Evolutionary conservation across 2,329 filamentous ascomycete species (phyloP).

Genomic region (Paraconiothyrium sp.): DNA sequence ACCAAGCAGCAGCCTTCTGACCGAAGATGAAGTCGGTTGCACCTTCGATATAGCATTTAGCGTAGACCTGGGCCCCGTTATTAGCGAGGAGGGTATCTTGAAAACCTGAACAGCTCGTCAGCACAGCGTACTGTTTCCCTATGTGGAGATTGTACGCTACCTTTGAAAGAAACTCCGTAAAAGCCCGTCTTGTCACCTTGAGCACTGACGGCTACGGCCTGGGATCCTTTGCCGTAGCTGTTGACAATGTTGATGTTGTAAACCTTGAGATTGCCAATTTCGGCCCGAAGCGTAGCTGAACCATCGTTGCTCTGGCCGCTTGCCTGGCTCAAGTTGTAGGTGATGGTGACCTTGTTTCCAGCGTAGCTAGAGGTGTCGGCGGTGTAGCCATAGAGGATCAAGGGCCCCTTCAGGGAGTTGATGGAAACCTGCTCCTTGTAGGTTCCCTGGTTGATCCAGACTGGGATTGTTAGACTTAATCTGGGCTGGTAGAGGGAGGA

Average conservation of each 20-base stretch:
- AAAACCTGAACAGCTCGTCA: constrained; percentile 45
- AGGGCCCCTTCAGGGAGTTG: constrained; percentile 55
- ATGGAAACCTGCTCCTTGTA: constrained; percentile 70
- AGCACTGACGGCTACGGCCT: constrained; percentile 65
- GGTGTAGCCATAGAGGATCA: constrained; percentile 70
- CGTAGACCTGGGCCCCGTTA: constrained; percentile 65
- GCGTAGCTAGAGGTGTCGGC: constrained; percentile 59
- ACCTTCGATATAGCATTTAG: constrained; percentile 65
- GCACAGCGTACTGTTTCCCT: not conserved
- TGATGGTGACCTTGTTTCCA: constrained; percentile 67
- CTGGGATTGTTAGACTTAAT: not conserved
- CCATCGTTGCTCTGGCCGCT: constrained; percentile 62
- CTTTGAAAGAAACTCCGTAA: constrained; percentile 65
- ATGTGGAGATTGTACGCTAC: not conserved
- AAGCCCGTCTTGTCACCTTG: constrained; percentile 63
- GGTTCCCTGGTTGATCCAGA: constrained; percentile 70
- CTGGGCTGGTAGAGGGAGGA: no score
- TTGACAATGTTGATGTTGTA: constrained; percentile 69
- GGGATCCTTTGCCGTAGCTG: constrained; percentile 57
- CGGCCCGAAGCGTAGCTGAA: constrained; percentile 61
- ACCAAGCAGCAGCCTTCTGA: constrained; percentile 62
- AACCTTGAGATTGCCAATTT: constrained; percentile 62
- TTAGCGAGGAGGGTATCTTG: constrained; percentile 62
- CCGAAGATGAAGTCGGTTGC: constrained; percentile 70
- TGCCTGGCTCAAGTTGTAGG: constrained; percentile 58